Evolutionary conservation across 768 basidiomycete species (phyloP).

Genomic region (Mycena latifolia): DNA sequence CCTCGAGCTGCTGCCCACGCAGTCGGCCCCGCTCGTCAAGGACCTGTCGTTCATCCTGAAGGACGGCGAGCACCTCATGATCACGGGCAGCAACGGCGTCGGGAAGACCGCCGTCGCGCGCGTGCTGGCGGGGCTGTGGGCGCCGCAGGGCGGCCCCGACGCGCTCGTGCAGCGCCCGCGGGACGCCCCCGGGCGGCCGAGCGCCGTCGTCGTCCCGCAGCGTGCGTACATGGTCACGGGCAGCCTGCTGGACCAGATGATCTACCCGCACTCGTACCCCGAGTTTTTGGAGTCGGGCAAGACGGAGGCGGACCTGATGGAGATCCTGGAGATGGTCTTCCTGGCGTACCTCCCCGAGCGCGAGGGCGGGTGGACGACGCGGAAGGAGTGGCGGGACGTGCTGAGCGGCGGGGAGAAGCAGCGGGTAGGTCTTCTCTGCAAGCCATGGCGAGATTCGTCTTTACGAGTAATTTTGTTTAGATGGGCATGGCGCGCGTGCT

Average conservation of each 20-base stretch:
- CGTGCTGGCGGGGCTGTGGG: slow-evolving; percentile 92
- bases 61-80: slow-evolving; percentile 90
- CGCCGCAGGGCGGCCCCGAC: slow-evolving; percentile 59
- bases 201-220: slow-evolving; percentile 92
- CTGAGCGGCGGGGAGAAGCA: slow-evolving; percentile 98
- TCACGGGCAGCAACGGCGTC: slow-evolving; percentile 93
- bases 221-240: slow-evolving; percentile 93
- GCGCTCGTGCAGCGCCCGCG: slow-evolving; percentile 50
- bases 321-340: slow-evolving; percentile 85
- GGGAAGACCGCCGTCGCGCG: slow-evolving; percentile 93
- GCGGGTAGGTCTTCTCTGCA: slow-evolving; percentile 57
- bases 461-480: slow-evolving; percentile 46
- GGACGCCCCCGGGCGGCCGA: slow-evolving; percentile 56
- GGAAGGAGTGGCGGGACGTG: slow-evolving; percentile 98
- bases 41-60: slow-evolving; percentile 74
- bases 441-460: slow-evolving; percentile 6
- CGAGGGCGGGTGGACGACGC: slow-evolving; percentile 90
- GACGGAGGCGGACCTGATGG: slow-evolving; percentile 77
- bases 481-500: slow-evolving; percentile 96
- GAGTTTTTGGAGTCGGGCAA: slow-evolving; percentile 72
- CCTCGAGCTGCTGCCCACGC: slow-evolving; percentile 39
- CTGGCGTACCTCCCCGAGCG: slow-evolving; percentile 86
- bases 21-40: slow-evolving; percentile 69
- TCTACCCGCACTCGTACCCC: slow-evolving; percentile 90
- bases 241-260: slow-evolving; percentile 91